Evolutionary conservation across 768 basidiomycete genomes (phyloP).

Genomic region (Heimioporus sp.): DNA sequence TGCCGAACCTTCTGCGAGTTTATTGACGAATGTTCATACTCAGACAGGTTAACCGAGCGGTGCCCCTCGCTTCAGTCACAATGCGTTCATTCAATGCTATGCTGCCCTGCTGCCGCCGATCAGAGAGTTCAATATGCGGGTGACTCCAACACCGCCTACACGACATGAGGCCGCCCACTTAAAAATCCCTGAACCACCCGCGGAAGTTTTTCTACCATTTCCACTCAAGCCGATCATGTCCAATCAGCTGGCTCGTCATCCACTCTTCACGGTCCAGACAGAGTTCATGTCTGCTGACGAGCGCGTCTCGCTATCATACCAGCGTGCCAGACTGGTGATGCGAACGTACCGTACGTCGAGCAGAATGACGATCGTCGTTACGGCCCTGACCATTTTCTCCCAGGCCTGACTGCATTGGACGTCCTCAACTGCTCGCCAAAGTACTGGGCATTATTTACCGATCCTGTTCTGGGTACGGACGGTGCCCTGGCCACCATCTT

Average conservation of each 20-base stretch:
- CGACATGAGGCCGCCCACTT: too few species aligned
- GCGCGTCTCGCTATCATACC: constrained; percentile 47
- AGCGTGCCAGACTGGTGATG: constrained; percentile 47
- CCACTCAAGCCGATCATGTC: constrained; percentile 5
- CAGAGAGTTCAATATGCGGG: too few species aligned
- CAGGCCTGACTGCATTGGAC: constrained; percentile 40
- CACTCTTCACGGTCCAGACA: constrained; percentile 43
- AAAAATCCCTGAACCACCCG: too few species aligned
- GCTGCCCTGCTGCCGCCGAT: too few species aligned
- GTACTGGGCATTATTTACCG: constrained; percentile 54
- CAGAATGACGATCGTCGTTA: not conserved
- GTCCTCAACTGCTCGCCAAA: constrained; percentile 46
- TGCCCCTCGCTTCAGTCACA: too few species aligned
- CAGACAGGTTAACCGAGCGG: too few species aligned
- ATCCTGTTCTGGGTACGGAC: constrained; percentile 50
- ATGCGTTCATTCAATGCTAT: too few species aligned
- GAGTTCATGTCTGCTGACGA: constrained; percentile 47
- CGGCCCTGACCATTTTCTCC: not conserved
- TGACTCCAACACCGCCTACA: too few species aligned
- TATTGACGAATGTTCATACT: too few species aligned
- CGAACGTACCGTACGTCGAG: constrained; percentile 44
- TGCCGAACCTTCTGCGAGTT: too few species aligned
- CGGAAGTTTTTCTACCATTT: too few species aligned
- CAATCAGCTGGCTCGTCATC: constrained; percentile 28
- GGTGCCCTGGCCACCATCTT: constrained; percentile 54